phyloP scores from a whole-genome alignment of 75 land plant genomes.

The Selaginella tamariscina region DNA sequence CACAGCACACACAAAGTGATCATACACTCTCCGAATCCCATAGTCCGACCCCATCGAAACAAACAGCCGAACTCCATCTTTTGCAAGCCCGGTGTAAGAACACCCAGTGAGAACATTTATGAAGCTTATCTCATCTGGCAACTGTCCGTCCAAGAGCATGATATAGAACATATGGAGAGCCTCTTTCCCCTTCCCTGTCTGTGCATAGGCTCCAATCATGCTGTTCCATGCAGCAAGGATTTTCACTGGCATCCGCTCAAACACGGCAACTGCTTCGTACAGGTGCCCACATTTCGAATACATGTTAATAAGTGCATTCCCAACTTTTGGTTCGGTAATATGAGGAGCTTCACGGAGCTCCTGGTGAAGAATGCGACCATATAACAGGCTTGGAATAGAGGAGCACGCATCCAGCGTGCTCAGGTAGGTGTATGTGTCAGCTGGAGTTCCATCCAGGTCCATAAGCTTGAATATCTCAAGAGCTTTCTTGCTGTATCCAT shows the following conservation, averaged over 20 bases:
- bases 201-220: not conserved
- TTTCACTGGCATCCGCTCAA: not conserved
- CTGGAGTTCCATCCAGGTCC: not conserved
- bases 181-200: not conserved
- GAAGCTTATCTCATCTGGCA: constrained; percentile 3
- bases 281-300: constrained; percentile 7
- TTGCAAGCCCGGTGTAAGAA: not conserved
- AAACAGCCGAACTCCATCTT: not conserved
- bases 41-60: not conserved
- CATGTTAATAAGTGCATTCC: not conserved
- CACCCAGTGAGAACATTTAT: not conserved
- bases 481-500: not conserved
- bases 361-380: not conserved
- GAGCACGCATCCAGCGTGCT: not conserved
- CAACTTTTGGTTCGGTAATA: not conserved
- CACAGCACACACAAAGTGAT: not conserved
- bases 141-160: not conserved
- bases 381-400: not conserved
- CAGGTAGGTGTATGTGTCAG: not conserved
- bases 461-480: not conserved
- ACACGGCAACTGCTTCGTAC: not conserved
- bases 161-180: not conserved
- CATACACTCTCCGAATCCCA: not conserved
- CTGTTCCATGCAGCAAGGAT: not conserved
- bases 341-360: not conserved